A percentile compares a stretch with the other conserved stretches of the same genome.
Evolutionary conservation across 805 yeast genomes (phyloP).

Genomic region (Yueomyces sp.): DNA sequence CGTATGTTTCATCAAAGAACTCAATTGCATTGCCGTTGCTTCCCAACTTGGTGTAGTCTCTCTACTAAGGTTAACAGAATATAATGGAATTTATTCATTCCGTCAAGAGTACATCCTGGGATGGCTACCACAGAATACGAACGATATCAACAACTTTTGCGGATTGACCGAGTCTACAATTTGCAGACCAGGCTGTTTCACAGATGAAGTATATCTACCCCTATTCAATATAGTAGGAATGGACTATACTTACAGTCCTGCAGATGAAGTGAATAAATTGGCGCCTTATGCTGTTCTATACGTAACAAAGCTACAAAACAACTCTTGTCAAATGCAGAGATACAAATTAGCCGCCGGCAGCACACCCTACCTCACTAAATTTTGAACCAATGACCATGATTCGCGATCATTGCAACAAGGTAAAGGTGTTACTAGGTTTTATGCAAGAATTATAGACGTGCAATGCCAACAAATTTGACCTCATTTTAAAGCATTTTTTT

Average conservation of each 20-base stretch:
- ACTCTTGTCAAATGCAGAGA: not conserved
- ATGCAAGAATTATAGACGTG: no score
- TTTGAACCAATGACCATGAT: not conserved
- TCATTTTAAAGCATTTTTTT: no score
- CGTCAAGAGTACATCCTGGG: slow-evolving; percentile 20
- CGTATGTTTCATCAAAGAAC: slow-evolving; percentile 14
- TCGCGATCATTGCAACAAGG: not conserved
- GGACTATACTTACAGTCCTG: slow-evolving; percentile 11
- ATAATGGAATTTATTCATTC: slow-evolving; percentile 16
- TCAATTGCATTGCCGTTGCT: slow-evolving; percentile 17
- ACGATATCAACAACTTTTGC: not conserved
- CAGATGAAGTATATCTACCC: slow-evolving; percentile 11
- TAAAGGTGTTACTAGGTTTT: no score
- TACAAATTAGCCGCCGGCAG: not conserved
- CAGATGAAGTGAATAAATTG: slow-evolving; percentile 2
- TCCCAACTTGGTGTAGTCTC: slow-evolving; percentile 15
- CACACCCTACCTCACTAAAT: not conserved
- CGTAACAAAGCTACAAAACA: not conserved
- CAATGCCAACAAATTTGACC: no score
- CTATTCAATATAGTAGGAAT: slow-evolving; percentile 10
- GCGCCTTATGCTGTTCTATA: slow-evolving; percentile 9
- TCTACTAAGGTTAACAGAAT: slow-evolving; percentile 15
- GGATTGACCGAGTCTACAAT: not conserved
- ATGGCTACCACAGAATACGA: slow-evolving; percentile 13
- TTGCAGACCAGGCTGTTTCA: slow-evolving; percentile 4